Conservation (phyloP, 2,329 filamentous ascomycete genomes). For the Aspergillus flavus region DNA sequence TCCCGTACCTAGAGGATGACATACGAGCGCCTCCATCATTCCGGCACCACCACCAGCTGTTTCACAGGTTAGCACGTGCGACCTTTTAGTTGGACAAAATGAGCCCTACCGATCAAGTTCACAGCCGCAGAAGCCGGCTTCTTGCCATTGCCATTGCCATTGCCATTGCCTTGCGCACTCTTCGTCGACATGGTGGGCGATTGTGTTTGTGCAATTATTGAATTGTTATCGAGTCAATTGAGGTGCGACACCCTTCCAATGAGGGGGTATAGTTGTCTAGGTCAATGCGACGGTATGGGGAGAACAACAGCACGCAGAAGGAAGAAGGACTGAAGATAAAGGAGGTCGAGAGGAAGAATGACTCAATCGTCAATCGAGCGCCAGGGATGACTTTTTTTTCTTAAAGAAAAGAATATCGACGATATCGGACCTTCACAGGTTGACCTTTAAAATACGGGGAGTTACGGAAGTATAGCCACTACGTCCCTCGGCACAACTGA, state of each 20-base stretch:
- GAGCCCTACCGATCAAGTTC: conserved; percentile 78
- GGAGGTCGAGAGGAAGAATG: conserved; percentile 11
- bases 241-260: neutral
- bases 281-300: neutral
- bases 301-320: conserved; percentile 5
- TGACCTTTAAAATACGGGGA: conserved; percentile 29
- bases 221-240: conserved; percentile 8
- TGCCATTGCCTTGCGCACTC: conserved; percentile 48
- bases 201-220: conserved; percentile 1
- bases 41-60: conserved; percentile 92
- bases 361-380: conserved; percentile 11
- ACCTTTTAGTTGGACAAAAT: neutral
- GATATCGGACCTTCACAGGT: conserved; percentile 29
- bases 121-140: conserved; percentile 82
- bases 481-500: conserved; percentile 24
- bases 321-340: conserved; percentile 5
- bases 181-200: conserved; percentile 60
- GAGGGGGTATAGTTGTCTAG: conserved; percentile 4
- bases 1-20: conserved; percentile 81
- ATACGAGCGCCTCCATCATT: conserved; percentile 98
- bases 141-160: conserved; percentile 55
- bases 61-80: conserved; percentile 20
- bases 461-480: conserved; percentile 37
- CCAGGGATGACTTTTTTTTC: conserved; percentile 4
- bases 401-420: conserved; percentile 21